A percentile compares a stretch with the other conserved stretches of the same genome.
These are phyloP conservation scores for Termitomyces eurrhizus DNA, from an alignment of 768 basidiomycete genomes.

Conservation along the genomic window DNA sequence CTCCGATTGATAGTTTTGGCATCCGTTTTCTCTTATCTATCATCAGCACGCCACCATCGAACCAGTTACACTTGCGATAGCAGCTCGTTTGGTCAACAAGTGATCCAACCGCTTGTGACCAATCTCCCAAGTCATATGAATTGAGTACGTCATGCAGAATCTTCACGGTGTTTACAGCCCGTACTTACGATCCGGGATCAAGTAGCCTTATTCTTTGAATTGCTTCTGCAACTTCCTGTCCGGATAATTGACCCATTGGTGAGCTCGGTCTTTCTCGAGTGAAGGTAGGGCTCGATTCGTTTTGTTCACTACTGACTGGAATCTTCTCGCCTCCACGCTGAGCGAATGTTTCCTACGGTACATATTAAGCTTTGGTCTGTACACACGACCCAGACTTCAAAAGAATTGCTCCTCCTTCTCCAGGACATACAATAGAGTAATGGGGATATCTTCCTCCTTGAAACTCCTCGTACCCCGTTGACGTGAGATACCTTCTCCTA, in stretches of 20 bases:
- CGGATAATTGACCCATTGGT: slow-evolving; percentile 10
- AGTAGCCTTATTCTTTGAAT: background rate
- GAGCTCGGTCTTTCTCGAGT: slow-evolving; percentile 10
- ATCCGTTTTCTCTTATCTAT: slow-evolving; percentile 3
- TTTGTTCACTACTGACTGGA: slow-evolving; percentile 3
- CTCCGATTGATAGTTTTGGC: slow-evolving; percentile 6
- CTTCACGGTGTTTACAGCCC: slow-evolving; percentile 5
- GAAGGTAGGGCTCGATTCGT: background rate
- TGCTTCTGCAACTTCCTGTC: slow-evolving; percentile 5
- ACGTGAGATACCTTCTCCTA: slow-evolving; percentile 8
- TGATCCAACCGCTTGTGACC: slow-evolving; percentile 1
- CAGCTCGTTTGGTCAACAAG: slow-evolving; percentile 2
- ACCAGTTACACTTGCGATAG: background rate
- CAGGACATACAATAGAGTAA: background rate
- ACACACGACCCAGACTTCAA: background rate
- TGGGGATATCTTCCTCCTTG: background rate
- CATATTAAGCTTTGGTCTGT: background rate
- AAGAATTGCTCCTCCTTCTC: background rate
- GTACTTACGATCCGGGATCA: slow-evolving; percentile 10
- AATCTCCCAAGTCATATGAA: slow-evolving; percentile 12
- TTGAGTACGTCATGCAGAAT: background rate
- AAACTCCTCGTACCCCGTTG: background rate
- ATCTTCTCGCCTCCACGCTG: slow-evolving; percentile 1
- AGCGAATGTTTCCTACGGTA: slow-evolving; percentile 18
- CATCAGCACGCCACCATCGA: slow-evolving; percentile 12